Base-by-base conservation (phyloP, 2,329 filamentous ascomycete species). In the Diaporthe eres region DNA sequence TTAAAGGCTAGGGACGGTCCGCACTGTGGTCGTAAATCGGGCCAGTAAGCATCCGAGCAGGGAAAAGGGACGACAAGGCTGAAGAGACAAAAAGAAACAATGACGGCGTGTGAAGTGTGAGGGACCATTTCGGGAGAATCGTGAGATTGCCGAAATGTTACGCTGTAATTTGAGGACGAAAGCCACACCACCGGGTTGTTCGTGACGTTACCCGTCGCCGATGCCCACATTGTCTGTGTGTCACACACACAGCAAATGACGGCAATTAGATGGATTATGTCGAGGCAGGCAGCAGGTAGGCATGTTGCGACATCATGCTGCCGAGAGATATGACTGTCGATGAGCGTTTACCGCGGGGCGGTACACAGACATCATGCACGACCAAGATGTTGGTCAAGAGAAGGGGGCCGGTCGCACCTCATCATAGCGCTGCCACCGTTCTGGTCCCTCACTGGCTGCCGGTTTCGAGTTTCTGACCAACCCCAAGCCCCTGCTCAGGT, bases 91-190 rank as follows among this genome's bases (percentile, higher is more conserved):
- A 57, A 42, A 47, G 51, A 28, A 73, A 57, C 34, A 72, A 67
- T 9, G 28, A 67, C 44, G 25, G 44, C 63, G 22, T 34, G 13
- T 25, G 63, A 49, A 19, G 42, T 49, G 61, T 70, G 44, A 58
- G 31, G 68, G 39, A 75, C 53, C 47, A 55, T 63, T 44, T 44
- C 51, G 68, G 73, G 25, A 31, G 44, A 47, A 53, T 57, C 49
- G 53, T 44, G 34, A 72, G 55, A 73, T 77, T 49, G 19, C 61
- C 61, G 61, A 51, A 39, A 68, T 68, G 75, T 53, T 49, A 77
- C 73, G 73, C 73, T 75, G 75, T 67, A 75, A 77, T 73, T 77
- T 71, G 74, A 47, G 71, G 49, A 34, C 47, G 28, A 31, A 53
- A 60, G 55, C 53, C 44, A 65, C 67, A 39, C 39, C 25, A 42